Evolutionary conservation across 2,329 filamentous ascomycete genomes (phyloP).

Genomic region (Tympanopsis confertula): DNA sequence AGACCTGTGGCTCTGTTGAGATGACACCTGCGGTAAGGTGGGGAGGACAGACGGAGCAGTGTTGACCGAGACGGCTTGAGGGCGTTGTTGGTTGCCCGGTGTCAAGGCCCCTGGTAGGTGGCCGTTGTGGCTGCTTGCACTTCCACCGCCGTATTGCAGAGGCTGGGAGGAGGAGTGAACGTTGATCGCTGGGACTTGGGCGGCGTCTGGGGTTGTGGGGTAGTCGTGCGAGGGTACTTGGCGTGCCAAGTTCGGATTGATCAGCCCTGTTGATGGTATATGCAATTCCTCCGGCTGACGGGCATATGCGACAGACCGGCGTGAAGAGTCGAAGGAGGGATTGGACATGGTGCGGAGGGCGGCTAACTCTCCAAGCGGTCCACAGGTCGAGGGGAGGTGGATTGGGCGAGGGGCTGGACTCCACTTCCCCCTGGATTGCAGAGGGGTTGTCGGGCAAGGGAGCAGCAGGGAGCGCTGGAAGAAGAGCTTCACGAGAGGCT

Average conservation of each 20-base stretch:
- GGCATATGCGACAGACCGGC: not conserved
- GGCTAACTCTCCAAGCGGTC: too few relatives aligned
- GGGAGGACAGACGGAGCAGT: not conserved
- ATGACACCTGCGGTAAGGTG: not conserved
- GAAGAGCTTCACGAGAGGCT: too few relatives aligned
- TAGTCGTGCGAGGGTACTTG: not conserved
- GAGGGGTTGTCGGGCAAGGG: too few relatives aligned
- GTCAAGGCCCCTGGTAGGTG: not conserved
- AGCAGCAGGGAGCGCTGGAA: too few relatives aligned
- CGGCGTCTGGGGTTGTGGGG: not conserved
- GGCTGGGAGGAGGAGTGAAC: not conserved
- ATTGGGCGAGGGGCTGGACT: too few relatives aligned
- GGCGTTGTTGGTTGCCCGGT: not conserved
- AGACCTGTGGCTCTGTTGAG: not conserved
- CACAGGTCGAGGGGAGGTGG: too few relatives aligned
- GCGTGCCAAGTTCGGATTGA: not conserved
- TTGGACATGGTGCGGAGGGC: slow-evolving; percentile 1
- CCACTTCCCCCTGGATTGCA: too few relatives aligned
- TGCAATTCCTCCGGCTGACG: slow-evolving; percentile 1
- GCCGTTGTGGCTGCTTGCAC: not conserved
- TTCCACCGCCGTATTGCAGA: not conserved
- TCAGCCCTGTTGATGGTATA: not conserved
- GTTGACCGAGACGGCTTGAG: not conserved
- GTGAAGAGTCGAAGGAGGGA: not conserved
- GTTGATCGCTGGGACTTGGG: not conserved